A percentile compares a stretch with the other conserved stretches of the same genome.
Conservation (phyloP, 345 rosid species). For the Stellera chamaejasme region DNA sequence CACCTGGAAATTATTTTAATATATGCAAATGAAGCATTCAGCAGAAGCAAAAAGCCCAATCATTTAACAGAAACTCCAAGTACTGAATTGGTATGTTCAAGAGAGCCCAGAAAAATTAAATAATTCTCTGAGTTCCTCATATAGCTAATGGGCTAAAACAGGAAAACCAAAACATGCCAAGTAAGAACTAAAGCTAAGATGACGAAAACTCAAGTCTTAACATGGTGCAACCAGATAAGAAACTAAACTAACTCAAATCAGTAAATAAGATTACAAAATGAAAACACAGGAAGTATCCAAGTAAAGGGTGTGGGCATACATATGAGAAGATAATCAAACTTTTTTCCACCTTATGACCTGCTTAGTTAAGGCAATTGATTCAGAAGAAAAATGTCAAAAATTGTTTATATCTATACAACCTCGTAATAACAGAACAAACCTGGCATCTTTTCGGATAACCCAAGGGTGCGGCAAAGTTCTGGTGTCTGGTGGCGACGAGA, state of each 20-base stretch:
- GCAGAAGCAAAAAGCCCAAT: too few relatives aligned
- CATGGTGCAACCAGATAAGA: too few relatives aligned
- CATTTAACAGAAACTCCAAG: slow-evolving; percentile 2
- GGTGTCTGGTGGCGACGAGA: slow-evolving; percentile 99
- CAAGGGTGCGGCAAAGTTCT: slow-evolving; percentile 84
- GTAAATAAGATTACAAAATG: background rate
- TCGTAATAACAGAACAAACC: slow-evolving; percentile 35
- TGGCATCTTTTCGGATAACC: slow-evolving; percentile 86
- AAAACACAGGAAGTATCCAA: background rate
- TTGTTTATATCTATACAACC: background rate
- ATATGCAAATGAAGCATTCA: too few relatives aligned
- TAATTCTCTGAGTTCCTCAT: too few relatives aligned
- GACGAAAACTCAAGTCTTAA: too few relatives aligned
- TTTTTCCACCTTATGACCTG: background rate
- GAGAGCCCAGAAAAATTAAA: too few relatives aligned
- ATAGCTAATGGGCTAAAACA: too few relatives aligned
- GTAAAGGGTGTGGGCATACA: background rate
- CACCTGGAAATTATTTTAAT: slow-evolving; percentile 34
- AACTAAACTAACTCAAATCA: too few relatives aligned
- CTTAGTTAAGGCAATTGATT: too few relatives aligned
- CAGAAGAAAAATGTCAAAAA: background rate
- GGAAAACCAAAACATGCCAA: too few relatives aligned
- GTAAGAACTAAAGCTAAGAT: too few relatives aligned
- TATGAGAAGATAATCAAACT: background rate
- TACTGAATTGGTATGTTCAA: too few relatives aligned